These are phyloP conservation scores for Candida qinlingensis DNA, from an alignment of 805 yeast genomes.

Conservation along the genomic window DNA sequence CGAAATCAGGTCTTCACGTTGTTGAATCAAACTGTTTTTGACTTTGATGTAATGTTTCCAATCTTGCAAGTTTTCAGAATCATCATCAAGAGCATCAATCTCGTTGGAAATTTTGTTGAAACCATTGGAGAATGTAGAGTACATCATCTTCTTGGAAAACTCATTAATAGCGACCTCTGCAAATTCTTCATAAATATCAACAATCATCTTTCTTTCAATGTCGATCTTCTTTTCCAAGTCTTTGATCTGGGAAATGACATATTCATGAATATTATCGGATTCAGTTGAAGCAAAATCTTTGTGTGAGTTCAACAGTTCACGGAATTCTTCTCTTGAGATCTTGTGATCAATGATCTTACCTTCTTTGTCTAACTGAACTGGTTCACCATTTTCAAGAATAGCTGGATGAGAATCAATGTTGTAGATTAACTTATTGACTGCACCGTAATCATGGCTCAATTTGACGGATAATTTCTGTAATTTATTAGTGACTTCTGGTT, in stretches of 20 bases:
- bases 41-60: constrained; percentile 59
- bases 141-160: constrained; percentile 55
- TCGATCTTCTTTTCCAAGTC: constrained; percentile 32
- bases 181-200: constrained; percentile 71
- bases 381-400: constrained; percentile 28
- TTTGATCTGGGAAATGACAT: constrained; percentile 27
- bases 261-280: constrained; percentile 29
- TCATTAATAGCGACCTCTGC: constrained; percentile 62
- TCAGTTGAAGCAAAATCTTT: constrained; percentile 26
- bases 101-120: constrained; percentile 18
- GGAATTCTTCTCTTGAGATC: constrained; percentile 42
- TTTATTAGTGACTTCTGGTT: constrained; percentile 28
- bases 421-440: constrained; percentile 29
- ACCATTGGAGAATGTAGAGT: constrained; percentile 22
- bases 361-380: constrained; percentile 28
- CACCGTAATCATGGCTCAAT: constrained; percentile 23
- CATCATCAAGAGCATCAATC: constrained; percentile 22
- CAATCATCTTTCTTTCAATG: constrained; percentile 37
- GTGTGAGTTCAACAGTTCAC: constrained; percentile 35
- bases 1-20: constrained; percentile 46
- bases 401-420: constrained; percentile 34
- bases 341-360: constrained; percentile 31
- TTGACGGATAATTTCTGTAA: constrained; percentile 29
- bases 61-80: constrained; percentile 36
- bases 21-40: constrained; percentile 48